Percentiles rank a stretch among this genome's conserved stretches.
Conservation (phyloP, 495 filamentous ascomycete species). For the Opeltia flavorubescens region DNA sequence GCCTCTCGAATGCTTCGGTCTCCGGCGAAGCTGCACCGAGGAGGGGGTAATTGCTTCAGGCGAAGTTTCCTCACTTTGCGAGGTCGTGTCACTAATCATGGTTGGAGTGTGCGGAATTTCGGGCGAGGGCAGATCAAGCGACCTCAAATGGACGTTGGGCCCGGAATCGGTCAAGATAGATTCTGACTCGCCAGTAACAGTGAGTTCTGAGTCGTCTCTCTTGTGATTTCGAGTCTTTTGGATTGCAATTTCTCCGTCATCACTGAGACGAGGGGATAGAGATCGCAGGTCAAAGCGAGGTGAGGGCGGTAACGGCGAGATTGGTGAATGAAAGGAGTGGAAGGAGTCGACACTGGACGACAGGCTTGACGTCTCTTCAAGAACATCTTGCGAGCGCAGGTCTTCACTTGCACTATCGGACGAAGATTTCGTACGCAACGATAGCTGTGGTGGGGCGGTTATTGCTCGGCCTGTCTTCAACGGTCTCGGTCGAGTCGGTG, state of each 20-base stretch:
- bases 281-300: conserved; percentile 28
- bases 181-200: conserved; percentile 25
- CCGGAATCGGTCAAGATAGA: conserved; percentile 17
- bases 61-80: conserved; percentile 21
- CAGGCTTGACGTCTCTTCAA: conserved; percentile 24
- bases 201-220: conserved; percentile 27
- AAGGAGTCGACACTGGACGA: conserved; percentile 48
- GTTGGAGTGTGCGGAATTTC: conserved; percentile 14
- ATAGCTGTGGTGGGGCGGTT: conserved; percentile 31
- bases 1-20: conserved; percentile 37
- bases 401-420: conserved; percentile 4
- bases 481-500: conserved; percentile 13
- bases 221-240: conserved; percentile 14
- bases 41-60: conserved; percentile 31
- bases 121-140: conserved; percentile 11
- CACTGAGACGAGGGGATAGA: conserved; percentile 21
- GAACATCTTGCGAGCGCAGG: conserved; percentile 7
- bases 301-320: conserved; percentile 32
- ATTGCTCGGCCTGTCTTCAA: conserved; percentile 23
- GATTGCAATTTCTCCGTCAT: neutral
- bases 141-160: conserved; percentile 11
- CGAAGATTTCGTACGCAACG: conserved; percentile 26
- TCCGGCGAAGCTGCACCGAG: conserved; percentile 37
- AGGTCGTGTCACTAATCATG: conserved; percentile 17
- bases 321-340: conserved; percentile 43